Evolutionary conservation across 1,284 basidiomycete genomes (phyloP), one percentile per base, ranked within the genome.

Genomic region (Hemileia vastatrix): DNA sequence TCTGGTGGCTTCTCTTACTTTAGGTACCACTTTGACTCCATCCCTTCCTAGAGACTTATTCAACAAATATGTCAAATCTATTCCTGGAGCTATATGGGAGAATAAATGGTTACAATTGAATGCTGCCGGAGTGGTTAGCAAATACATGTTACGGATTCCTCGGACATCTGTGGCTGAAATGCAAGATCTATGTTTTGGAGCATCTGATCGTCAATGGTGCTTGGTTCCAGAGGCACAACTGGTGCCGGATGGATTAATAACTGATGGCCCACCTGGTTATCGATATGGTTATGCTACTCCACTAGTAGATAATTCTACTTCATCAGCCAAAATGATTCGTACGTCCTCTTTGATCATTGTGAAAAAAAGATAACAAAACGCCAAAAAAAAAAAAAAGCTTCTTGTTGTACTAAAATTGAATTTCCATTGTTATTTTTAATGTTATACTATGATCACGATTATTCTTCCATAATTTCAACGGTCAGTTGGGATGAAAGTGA

Each of bases 401-500:
- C n/a, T n/a, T n/a, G n/a, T n/a, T n/a, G n/a, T n/a, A n/a, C n/a
- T n/a, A n/a, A n/a, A n/a, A n/a, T n/a, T n/a, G n/a, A n/a, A n/a
- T n/a, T n/a, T n/a, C n/a, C n/a, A n/a, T n/a, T n/a, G n/a, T n/a
- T n/a, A n/a, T n/a, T n/a, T n/a, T n/a, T n/a, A n/a, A n/a, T n/a
- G n/a, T n/a, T n/a, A n/a, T n/a, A n/a, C n/a, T n/a, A n/a, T n/a
- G n/a, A n/a, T n/a, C n/a, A n/a, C n/a, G n/a, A n/a, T n/a, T 32
- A 27, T 45, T 18, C 1, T 2, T 13, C 11, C 24, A 24, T 5
- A 23, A 11, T 18, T 18, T 27, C n/a, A n/a, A n/a, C n/a, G n/a
- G n/a, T n/a, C n/a, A 63, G 61, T 63, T 27, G 61, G 61, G 6
- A 63, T 63, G 61, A 63, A 63, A 36, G 61, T 54, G 8, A 63